Evolutionary conservation across 345 rosid genomes (phyloP), one percentile per base, ranked within the genome.

Genomic region (Corchorus capsularis): DNA sequence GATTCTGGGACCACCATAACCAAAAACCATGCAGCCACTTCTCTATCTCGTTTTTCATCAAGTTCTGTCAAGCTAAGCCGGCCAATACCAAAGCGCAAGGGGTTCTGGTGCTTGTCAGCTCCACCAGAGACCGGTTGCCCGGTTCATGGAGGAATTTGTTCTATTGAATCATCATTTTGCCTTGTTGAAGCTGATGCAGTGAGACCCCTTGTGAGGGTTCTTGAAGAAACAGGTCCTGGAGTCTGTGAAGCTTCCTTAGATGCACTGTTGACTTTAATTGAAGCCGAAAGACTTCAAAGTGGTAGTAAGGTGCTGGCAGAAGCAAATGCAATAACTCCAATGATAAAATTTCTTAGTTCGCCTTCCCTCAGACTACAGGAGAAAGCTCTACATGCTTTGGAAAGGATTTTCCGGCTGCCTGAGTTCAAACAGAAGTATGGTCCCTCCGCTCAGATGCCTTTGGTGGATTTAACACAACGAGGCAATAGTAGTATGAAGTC

Each of bases 381-480:
- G 77, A 87, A 91, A 80, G 83, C 91, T 16, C 80, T 91, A 16
- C 65, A 60, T 62, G 89, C 90, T 47, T 54, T 91, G 54, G 91
- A 91, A 75, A 85, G 90, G 84, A 83, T 91, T 63, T 91, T 91
- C 78, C 81, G 87, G 76, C 69, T 86, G 75, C 90, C 89, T 37
- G 94, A 89, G 81, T 78, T 81, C 75, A 87, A 83, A 77, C 85
- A 68, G 34, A 87, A 84, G 82, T 89, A 86, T 32, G 92, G 94
- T 27, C 60, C 77, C 27, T 77, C 90, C 45, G 94, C 92, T 17
- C 92, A 87, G 77, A 83, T 84, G 84, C 87, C 89, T 41, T 75
- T 91, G 49, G 90, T 91, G 52, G 92, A 91, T 76, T 79, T 91
- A 71, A 89, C 94, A 5, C 92, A 85, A 77, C 81, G 90, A n/a